These are phyloP conservation scores for Thermomucor indicae-seudaticae DNA, from an alignment of 371 early-diverging fungal species.

Conservation along the genomic window DNA sequence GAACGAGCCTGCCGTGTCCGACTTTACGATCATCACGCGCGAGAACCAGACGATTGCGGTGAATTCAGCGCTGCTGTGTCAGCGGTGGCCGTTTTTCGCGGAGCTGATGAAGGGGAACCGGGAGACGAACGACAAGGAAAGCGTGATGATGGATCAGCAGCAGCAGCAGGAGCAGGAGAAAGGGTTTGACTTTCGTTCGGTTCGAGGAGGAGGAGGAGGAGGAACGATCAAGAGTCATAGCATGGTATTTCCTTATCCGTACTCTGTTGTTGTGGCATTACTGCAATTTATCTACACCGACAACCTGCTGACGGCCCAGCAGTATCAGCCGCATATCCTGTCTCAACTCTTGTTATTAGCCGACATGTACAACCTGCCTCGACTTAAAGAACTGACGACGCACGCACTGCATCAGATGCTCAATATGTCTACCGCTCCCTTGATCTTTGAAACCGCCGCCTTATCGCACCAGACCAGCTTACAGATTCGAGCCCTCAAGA, in stretches of 20 bases:
- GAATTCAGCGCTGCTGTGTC: conserved; percentile 59
- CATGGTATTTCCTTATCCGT: conserved; percentile 48
- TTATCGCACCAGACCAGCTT: conserved; percentile 47
- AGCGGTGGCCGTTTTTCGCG: conserved; percentile 64
- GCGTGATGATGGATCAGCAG: not conserved
- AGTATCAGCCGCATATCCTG: conserved; percentile 48
- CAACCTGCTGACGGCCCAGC: conserved; percentile 52
- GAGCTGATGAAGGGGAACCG: conserved; percentile 32
- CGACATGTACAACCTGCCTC: conserved; percentile 49
- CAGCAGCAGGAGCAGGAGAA: not conserved
- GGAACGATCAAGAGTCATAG: conserved; percentile 14
- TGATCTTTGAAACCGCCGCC: conserved; percentile 54
- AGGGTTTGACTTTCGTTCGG: conserved; percentile 1
- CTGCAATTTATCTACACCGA: conserved; percentile 66
- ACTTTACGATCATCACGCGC: conserved; percentile 49
- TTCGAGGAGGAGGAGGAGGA: too few species aligned
- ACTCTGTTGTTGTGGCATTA: conserved; percentile 53
- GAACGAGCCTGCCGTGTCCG: conserved; percentile 51
- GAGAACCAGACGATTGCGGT: conserved; percentile 53
- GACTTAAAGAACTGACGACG: conserved; percentile 47
- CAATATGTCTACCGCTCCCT: conserved; percentile 53
- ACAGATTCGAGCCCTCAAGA: conserved; percentile 48
- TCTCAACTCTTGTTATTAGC: conserved; percentile 55
- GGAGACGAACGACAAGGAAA: conserved; percentile 7
- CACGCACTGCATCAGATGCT: conserved; percentile 53